Base-by-base conservation (phyloP, 2,329 filamentous ascomycete genomes). In the Colletotrichum abscissum region DNA sequence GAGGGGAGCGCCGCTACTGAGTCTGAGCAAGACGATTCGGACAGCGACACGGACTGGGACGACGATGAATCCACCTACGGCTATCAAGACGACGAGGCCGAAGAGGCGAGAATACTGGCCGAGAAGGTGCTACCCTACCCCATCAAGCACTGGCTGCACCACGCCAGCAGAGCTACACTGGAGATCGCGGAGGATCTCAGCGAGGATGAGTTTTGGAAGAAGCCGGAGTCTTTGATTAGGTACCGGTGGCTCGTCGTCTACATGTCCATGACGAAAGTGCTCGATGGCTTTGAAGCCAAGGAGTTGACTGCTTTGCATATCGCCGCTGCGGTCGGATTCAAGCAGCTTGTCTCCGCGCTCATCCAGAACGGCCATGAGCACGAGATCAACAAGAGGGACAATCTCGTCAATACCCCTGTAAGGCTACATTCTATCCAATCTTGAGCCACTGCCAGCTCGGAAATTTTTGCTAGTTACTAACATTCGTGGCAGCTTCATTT, bases 161-260 rank as follows among this genome's bases (percentile, higher is more conserved):
- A 85, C 63, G 84, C 82, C 2, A 82, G 82, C 55, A 83, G 84
- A 62, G 83, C 84, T 22, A 85, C 84, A 0, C 72, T 77, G 4
- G 83, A 85, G 62, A 83, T 85, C n/a, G 83, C 83, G 0, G 83
- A 85, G 42, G 81, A 80, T 11, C 75, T 85, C 2, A 84, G 82
- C 66, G 83, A 85, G 49, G 67, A 79, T 6, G 79, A 82, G 11
- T 85, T 86, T 65, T 86, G 84, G 84, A 78, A 79, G 35, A 75
- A 12, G 1, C 33, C 73, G 0, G 78, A 79, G 16, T 85, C 84
- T 0, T 69, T 75, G 1, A 79, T 84, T 11, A 78, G 84, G 8
- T 79, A 79, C 16, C 81, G 81, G 3, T 86, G 84, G 84, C 74
- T 85, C 4, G 78, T 79, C 0, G 81, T 82, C 35, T 81, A 83